Evolutionary conservation across 345 rosid genomes (phyloP), one percentile per base, ranked within the genome.

Genomic region (Melaleuca quinquenervia): DNA sequence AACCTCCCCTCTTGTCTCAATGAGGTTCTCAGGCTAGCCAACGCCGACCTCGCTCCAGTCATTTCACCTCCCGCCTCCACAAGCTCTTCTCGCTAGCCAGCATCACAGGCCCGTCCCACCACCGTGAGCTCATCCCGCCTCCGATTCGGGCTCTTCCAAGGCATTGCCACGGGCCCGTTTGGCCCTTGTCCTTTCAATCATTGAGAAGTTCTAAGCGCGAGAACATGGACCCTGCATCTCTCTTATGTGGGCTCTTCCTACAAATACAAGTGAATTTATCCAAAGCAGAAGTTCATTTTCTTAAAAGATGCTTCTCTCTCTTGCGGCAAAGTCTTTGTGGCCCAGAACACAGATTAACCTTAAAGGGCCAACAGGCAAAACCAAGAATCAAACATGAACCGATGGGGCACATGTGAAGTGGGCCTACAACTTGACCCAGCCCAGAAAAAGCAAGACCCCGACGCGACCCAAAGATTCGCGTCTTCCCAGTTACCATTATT

Each of bases 141-240:
- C 76, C 22, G 1, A 70, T 70, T 32, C 3, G 3, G 24, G 48
- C 24, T 70, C 78, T 18, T 70, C 78, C 78, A 4, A 32, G 24
- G 0, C 3, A 0, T 45, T 12, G 1, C 48, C 24, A 18, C 1
- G 3, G 24, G 24, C 78, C 18, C 11, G 48, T 62, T 32, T 2
- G 12, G 78, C 24, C 48, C 24, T 1, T 44, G 3, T 32, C 18
- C 78, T 16, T 3, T 70, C 8, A 18, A 12, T 70, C 48, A 2
- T 2, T 1, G 24, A 70, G 48, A 36, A 5, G 78, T 70, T 70
- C 78, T 32, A 21, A 70, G 13, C 78, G 45, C 78, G 9, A 36
- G 44, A 18, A 18, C 48, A 9, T 70, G 78, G 48, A 70, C 32
- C 78, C 48, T 70, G 36, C 78, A 18, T 36, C 18, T 32, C 36